phyloP scores from a whole-genome alignment of 2,329 filamentous ascomycete species.

The Fusarium pseudograminearum region DNA sequence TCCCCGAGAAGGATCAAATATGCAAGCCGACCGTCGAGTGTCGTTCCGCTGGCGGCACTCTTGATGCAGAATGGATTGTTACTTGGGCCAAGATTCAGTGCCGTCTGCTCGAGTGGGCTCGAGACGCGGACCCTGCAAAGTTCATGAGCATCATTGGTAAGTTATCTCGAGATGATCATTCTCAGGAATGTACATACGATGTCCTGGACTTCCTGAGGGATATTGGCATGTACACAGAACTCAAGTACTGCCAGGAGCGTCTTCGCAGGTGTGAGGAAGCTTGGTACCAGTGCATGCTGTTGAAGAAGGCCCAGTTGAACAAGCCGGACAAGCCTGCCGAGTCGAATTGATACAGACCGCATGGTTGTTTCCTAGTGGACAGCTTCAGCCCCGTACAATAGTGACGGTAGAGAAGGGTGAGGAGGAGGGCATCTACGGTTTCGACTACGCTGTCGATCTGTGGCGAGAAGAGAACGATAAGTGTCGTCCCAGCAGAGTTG shows the following conservation, averaged over 20 bases:
- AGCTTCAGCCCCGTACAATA: neutral
- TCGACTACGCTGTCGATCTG: neutral
- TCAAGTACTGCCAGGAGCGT: slow-evolving; percentile 44
- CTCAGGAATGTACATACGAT: slow-evolving; percentile 48
- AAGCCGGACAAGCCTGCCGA: too few species aligned
- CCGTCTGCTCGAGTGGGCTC: slow-evolving; percentile 48
- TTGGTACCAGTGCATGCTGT: slow-evolving; percentile 43
- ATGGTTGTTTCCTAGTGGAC: neutral
- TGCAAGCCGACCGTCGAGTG: slow-evolving; percentile 51
- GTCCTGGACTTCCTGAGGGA: slow-evolving; percentile 54
- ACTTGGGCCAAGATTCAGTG: slow-evolving; percentile 53
- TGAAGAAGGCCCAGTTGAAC: neutral
- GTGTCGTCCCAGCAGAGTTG: neutral
- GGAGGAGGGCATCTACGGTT: neutral
- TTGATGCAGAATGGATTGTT: slow-evolving; percentile 52
- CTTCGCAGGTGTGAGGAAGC: slow-evolving; percentile 44
- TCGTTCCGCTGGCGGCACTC: slow-evolving; percentile 52
- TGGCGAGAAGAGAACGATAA: neutral
- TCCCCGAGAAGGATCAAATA: neutral
- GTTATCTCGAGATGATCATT: slow-evolving; percentile 24
- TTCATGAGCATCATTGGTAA: slow-evolving; percentile 47
- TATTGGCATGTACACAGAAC: slow-evolving; percentile 50
- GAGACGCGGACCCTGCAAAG: slow-evolving; percentile 48
- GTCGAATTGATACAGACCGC: too few species aligned
- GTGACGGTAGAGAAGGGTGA: neutral